Percentiles rank a stretch among this genome's conserved stretches.
Conservation (phyloP, 495 filamentous ascomycete species). For the Penicillium steckii region DNA sequence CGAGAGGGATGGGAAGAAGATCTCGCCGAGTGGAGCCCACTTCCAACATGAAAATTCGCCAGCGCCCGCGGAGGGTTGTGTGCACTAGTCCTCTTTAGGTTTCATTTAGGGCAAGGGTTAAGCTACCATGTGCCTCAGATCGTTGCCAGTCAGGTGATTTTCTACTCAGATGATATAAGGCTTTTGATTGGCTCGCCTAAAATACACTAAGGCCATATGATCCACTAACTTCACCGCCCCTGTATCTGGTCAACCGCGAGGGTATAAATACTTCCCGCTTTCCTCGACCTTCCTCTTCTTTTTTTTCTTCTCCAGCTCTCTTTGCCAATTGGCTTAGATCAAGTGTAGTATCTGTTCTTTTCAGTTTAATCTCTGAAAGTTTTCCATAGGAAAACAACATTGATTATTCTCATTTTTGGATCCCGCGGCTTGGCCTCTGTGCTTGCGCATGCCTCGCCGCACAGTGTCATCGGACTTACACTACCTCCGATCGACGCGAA, state of each 20-base stretch:
- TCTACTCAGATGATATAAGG: neutral
- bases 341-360: constrained; percentile 99
- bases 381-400: constrained; percentile 67
- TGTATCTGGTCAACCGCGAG: fast-evolving
- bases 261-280: constrained; percentile 31
- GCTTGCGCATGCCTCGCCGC: constrained; percentile 73
- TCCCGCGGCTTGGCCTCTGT: constrained; percentile 60
- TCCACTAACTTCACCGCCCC: constrained; percentile 19
- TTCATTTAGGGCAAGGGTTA: constrained; percentile 24
- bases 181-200: constrained; percentile 21
- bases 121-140: constrained; percentile 1
- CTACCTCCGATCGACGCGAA: constrained; percentile 85
- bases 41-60: constrained; percentile 18
- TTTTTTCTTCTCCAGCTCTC: constrained; percentile 56
- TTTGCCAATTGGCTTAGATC: constrained; percentile 72
- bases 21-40: constrained; percentile 30
- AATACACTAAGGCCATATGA: constrained; percentile 15
- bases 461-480: constrained; percentile 89
- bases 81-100: constrained; percentile 28
- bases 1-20: constrained; percentile 30
- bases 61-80: constrained; percentile 18
- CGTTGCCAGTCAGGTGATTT: constrained; percentile 4
- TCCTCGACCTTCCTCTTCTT: constrained; percentile 33
- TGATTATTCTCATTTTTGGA: constrained; percentile 86
- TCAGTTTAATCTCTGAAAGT: constrained; percentile 87